These are phyloP conservation scores for Arthonia radiata DNA, from an alignment of 495 filamentous ascomycete genomes.

Conservation along the genomic window DNA sequence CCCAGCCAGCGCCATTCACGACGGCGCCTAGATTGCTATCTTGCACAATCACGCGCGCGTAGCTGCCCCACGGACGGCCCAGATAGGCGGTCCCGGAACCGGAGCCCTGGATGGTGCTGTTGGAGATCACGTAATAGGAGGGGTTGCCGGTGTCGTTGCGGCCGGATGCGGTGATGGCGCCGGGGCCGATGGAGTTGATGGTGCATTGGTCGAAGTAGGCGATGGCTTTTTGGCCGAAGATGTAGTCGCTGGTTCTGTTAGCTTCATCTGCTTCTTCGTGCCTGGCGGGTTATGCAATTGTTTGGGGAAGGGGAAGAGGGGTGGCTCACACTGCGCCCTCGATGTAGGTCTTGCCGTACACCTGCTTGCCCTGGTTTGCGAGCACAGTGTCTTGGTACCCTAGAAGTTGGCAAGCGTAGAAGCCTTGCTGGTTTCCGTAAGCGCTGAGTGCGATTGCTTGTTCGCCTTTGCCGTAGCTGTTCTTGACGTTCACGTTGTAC, in stretches of 20 bases:
- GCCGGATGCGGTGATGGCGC: slow-evolving; percentile 26
- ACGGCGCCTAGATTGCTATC: slow-evolving; percentile 25
- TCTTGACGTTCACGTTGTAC: slow-evolving; percentile 38
- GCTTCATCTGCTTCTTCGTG: too few species aligned
- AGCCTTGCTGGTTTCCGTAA: slow-evolving; percentile 24
- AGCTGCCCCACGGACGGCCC: slow-evolving; percentile 39
- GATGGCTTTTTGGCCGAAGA: slow-evolving; percentile 35
- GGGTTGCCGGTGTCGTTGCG: slow-evolving; percentile 22
- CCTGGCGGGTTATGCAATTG: too few species aligned
- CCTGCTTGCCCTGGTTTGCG: slow-evolving; percentile 28
- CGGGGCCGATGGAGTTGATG: slow-evolving; percentile 25
- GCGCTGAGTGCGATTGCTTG: slow-evolving; percentile 36
- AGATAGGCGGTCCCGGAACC: slow-evolving; percentile 29
- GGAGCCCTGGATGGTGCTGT: slow-evolving; percentile 22
- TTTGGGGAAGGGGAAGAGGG: too few species aligned
- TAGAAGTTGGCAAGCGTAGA: slow-evolving; percentile 29
- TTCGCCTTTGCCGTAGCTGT: slow-evolving; percentile 25
- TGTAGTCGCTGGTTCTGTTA: slow-evolving; percentile 41
- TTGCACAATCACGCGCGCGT: slow-evolving; percentile 37
- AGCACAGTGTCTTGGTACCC: slow-evolving; percentile 41
- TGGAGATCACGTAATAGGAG: slow-evolving; percentile 39
- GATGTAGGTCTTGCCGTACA: slow-evolving; percentile 30
- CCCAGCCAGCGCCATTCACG: slow-evolving; percentile 37
- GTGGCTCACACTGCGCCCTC: too few species aligned
- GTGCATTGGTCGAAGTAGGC: slow-evolving; percentile 37